These are phyloP conservation scores for Calonectria pauciramosa DNA, from an alignment of 2,329 filamentous ascomycete genomes.

Conservation along the genomic window DNA sequence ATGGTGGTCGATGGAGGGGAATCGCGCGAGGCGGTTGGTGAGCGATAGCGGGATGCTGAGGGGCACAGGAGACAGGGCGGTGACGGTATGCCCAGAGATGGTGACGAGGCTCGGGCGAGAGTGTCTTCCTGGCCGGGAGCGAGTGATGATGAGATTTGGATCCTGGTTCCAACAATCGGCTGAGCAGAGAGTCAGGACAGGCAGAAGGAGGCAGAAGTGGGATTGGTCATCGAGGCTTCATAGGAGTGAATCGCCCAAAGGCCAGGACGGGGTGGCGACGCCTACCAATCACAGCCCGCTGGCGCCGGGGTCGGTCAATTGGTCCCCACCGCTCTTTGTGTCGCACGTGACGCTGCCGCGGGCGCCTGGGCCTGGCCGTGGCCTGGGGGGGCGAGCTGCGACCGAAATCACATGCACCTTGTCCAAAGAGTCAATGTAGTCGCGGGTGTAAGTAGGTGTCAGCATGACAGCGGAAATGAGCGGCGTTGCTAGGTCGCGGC, in stretches of 20 bases:
- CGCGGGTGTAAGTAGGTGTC: background rate
- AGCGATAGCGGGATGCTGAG: constrained; percentile 14
- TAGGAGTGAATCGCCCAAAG: constrained; percentile 33
- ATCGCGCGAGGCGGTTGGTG: constrained; percentile 8
- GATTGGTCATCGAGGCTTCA: constrained; percentile 45
- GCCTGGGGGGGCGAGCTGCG: constrained; percentile 1
- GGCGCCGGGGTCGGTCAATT: constrained; percentile 22
- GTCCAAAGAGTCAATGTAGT: constrained; percentile 5
- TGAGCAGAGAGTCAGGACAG: constrained; percentile 29
- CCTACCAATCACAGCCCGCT: constrained; percentile 40
- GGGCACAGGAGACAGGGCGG: constrained; percentile 8
- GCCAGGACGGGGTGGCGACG: constrained; percentile 29
- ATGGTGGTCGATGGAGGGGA: constrained; percentile 49
- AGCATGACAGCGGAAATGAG: constrained; percentile 13
- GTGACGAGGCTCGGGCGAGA: background rate
- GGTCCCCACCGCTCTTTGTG: constrained; percentile 5
- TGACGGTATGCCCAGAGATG: constrained; percentile 1
- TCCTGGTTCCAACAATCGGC: background rate
- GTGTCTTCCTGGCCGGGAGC: background rate
- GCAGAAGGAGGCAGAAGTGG: constrained; percentile 36
- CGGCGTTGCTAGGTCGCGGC: background rate
- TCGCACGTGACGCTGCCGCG: constrained; percentile 29
- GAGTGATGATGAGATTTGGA: background rate
- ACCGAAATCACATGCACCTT: constrained; percentile 12
- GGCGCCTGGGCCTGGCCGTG: background rate